Base-by-base conservation (phyloP, 352 stramenopile species). In the Phytophthora sojae region DNA sequence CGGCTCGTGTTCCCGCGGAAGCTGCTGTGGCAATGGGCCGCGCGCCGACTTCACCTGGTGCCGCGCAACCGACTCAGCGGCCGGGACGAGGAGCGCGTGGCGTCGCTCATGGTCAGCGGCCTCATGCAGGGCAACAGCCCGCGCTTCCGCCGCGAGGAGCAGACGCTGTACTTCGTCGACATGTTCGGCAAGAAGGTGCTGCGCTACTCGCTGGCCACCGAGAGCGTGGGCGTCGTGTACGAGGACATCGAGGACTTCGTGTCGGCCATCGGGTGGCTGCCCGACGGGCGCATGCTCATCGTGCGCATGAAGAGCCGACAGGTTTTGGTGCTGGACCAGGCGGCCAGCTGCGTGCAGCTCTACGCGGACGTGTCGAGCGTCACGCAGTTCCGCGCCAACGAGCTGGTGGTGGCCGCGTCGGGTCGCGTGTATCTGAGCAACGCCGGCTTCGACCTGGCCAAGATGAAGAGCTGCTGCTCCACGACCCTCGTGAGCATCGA, bases 401-500 rank as follows among this genome's bases (percentile, higher is more conserved):
- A 89, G 56, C 61, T 89, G 64, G 85, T 92, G 9, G 82, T 92
- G 7, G 61, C 73, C 23, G 42, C 55, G 11, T 62, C 47, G 0
- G 85, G 82, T 0, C 77, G 75, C 4, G 64, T 80, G 29, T 92
- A 91, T 59, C 68, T 90, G n/a, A 79, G 85, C 47, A 92, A 91
- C 69, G 87, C 81, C 55, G 85, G 82, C 64, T 92, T 91, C 52
- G 76, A 90, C 68, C 61, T 80, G 29, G 57, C 74, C 14, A 54
- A 80, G 9, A 63, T 71, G 44, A 54, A 66, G 23, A 71, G 58
- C 50, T 77, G 58, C 45, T 79, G 59, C 54, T 69, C 71, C 21
- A 90, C 85, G 62, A 92, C 85, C 55, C 49, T 92, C 29, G 82
- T 92, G 68, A 84, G 83, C 19, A 70, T 92, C 32, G 77, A 86